Base-by-base conservation (phyloP, 768 basidiomycete genomes). In the Cystobasidium ongulense region DNA sequence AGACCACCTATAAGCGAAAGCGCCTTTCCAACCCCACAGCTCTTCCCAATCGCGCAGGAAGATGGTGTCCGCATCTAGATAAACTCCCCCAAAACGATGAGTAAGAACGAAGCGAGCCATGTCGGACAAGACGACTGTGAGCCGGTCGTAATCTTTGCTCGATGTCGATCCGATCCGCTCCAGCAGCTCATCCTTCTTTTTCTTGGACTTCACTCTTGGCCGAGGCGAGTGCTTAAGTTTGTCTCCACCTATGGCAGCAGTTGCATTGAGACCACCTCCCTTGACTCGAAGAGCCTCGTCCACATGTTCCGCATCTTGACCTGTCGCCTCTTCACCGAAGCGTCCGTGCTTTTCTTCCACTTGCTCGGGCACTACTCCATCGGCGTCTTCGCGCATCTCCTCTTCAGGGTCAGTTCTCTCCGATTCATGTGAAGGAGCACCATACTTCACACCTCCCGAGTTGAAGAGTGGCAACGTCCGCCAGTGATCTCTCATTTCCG, bases 1-100 rank as follows among this genome's bases (percentile, higher is more conserved):
- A 25, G 90, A 91, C 95, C 95, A 99, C 1, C 95, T 86, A 81
- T 97, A 98, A 8, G 95, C 94, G 78, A 96, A 99, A 21, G 93
- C 92, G 43, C 94, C 94, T 78, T 89, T 87, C 89, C 91, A 96
- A 33, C 91, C 92, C 92, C 92, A 97, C 4, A 99, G 84, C 77
- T 98, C 95, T 80, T 96, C 94, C 96, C 96, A 99, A 79, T 99
- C 95, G 25, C 96, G 89, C 36, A 99, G 82, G 77, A 99, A 87
- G 76, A 99, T 87, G 10, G 92, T 97, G 80, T 98, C 96, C 11
- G 94, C 93, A 78, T 99, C 95, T 65, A 99, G 87, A 80, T 98
- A 99, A 62, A 93, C 90, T 17, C 95, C 95, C 27, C 96, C 95
- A 78, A 90, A 98, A 25, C 93, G 89, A 81, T 99, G 91, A 75